Base-by-base conservation (phyloP, 345 rosid genomes). In the Ricinus communis region DNA sequence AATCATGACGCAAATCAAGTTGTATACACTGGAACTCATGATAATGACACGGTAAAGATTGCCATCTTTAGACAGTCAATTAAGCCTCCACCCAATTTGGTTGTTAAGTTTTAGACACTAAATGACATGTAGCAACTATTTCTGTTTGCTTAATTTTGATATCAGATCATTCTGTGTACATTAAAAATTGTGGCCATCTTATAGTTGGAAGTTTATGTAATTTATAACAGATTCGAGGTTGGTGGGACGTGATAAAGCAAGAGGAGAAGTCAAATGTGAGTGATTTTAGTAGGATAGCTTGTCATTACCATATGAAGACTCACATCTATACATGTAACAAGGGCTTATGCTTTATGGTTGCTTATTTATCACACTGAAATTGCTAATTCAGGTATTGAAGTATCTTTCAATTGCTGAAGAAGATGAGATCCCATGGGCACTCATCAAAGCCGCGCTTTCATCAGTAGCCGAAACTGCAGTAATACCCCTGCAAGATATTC, bases 1-100 rank as follows among this genome's bases (percentile, higher is more conserved):
- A 91, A 94, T 75, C 97, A 94, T 53, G 97, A 91, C 83, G 60
- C 67, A 40, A 91, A 91, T 82, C 97, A 91, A 84, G 97, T 94
- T 77, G 93, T 90, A 25, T 94, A 94, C 84, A 86, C 96, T n/a
- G 98, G 97, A 77, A 94, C 98, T 38, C 98, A 91, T 81, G 98
- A 94, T 73, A 91, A 94, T 70, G 98, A 94, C 77, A 91, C 97
- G 71, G 97, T 94, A 84, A 75, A 45, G 70, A 36, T 62, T 70
- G 30, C 68, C 27, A 45, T 12, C 28, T 33, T 36, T 50, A 33
- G 24, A 24, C 16, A 30, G 22, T 38, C 22, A 24, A 19, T 31
- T 9, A 56, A 38, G 51, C 14, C 14, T 5, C n/a, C n/a, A n/a
- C 22, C 28, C 57, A 53, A 43, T 63, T 63, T 63, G 24, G 4